Conservation (phyloP, 768 basidiomycete genomes). For the Kockovaella imperatae region DNA sequence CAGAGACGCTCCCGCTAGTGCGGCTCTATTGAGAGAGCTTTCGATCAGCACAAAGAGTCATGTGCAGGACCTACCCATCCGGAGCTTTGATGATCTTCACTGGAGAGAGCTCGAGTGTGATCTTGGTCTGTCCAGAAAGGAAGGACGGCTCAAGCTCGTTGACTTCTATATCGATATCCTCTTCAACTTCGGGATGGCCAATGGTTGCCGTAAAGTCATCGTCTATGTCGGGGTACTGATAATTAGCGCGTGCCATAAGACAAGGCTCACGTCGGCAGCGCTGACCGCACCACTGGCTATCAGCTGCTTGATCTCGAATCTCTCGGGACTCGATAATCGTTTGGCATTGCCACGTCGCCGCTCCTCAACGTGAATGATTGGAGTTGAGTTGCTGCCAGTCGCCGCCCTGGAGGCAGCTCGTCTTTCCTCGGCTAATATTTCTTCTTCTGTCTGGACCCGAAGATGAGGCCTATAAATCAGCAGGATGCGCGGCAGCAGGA, state of each 20-base stretch:
- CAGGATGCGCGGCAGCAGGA: neutral
- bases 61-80: slow-evolving; percentile 55
- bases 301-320: slow-evolving; percentile 99
- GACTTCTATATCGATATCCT: slow-evolving; percentile 94
- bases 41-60: neutral
- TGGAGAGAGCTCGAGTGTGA: slow-evolving; percentile 87
- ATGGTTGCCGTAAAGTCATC: slow-evolving; percentile 35
- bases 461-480: slow-evolving; percentile 59
- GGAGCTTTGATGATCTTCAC: slow-evolving; percentile 98
- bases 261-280: slow-evolving; percentile 70
- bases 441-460: slow-evolving; percentile 86
- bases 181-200: slow-evolving; percentile 75
- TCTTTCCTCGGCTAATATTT: slow-evolving; percentile 71
- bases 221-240: slow-evolving; percentile 43
- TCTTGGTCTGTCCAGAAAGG: slow-evolving; percentile 90
- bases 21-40: slow-evolving; percentile 79
- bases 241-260: slow-evolving; percentile 58
- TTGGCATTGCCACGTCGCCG: slow-evolving; percentile 59
- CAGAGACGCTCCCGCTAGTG: slow-evolving; percentile 82
- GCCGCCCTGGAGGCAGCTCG: slow-evolving; percentile 54
- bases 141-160: slow-evolving; percentile 95
- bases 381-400: slow-evolving; percentile 80
- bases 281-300: slow-evolving; percentile 89
- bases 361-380: slow-evolving; percentile 50
- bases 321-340: slow-evolving; percentile 86